These are phyloP conservation scores for Fusarium temperatum DNA, from an alignment of 2,329 filamentous ascomycete species.

Conservation along the genomic window DNA sequence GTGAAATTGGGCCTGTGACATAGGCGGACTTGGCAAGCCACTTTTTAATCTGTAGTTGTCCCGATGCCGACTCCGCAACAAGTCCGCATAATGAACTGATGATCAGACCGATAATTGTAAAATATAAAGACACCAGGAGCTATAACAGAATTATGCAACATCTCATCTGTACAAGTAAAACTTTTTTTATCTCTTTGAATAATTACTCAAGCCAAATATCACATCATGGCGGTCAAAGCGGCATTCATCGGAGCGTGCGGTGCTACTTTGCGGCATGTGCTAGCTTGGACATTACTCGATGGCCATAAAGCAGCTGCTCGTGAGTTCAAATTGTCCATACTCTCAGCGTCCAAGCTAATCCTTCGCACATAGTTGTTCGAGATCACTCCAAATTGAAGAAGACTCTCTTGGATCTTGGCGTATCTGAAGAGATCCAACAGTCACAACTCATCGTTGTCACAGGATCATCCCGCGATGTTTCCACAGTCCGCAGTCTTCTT, in stretches of 20 bases:
- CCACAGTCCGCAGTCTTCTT: not conserved
- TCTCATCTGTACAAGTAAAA: not conserved
- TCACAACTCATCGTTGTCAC: not conserved
- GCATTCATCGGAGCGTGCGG: not conserved
- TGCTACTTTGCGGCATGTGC: not conserved
- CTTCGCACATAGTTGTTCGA: not conserved
- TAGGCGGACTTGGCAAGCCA: not conserved
- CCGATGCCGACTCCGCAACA: not conserved
- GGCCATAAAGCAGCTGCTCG: not conserved
- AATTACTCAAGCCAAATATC: not conserved
- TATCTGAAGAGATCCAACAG: not conserved
- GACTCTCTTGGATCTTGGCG: not conserved
- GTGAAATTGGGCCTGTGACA: not conserved
- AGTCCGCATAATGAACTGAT: not conserved
- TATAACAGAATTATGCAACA: fast-evolving
- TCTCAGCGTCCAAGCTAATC: not conserved
- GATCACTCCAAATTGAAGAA: not conserved
- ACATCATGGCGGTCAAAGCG: not conserved
- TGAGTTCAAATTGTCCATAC: not conserved
- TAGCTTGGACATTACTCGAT: not conserved
- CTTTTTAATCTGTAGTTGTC: not conserved
- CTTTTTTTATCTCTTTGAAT: too few species aligned
- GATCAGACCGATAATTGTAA: too few species aligned
- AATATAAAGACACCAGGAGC: not conserved
- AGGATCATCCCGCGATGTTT: not conserved